Percentiles rank a stretch among this genome's conserved stretches.
Evolutionary conservation across 257 asterid genomes (phyloP).

Genomic region (Gentiana straminea): DNA sequence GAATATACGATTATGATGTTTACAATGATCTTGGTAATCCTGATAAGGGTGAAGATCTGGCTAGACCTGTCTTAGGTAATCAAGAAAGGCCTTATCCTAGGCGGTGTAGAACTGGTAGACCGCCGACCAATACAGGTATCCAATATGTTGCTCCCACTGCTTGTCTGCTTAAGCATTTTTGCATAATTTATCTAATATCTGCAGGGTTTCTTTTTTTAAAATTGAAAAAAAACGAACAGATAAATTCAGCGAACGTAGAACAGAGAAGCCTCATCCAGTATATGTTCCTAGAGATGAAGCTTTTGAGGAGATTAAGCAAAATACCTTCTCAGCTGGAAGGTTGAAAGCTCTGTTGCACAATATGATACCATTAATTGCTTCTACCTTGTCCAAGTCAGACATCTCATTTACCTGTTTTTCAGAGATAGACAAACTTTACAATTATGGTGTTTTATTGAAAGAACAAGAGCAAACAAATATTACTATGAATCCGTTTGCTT

Average conservation of each 20-base stretch:
- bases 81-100: constrained; percentile 85
- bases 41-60: constrained; percentile 48
- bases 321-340: constrained; percentile 70
- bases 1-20: constrained; percentile 70
- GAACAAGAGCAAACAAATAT: constrained; percentile 24
- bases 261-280: constrained; percentile 79
- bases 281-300: constrained; percentile 90
- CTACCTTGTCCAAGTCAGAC: constrained; percentile 62
- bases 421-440: constrained; percentile 67
- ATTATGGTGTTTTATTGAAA: constrained; percentile 39
- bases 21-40: constrained; percentile 90
- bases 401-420: constrained; percentile 69
- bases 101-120: constrained; percentile 83
- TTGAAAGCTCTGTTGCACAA: constrained; percentile 77
- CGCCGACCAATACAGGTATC: constrained; percentile 47
- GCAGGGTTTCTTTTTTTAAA: not conserved
- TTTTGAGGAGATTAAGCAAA: constrained; percentile 77
- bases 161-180: not conserved
- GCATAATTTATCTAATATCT: not conserved
- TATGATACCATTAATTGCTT: constrained; percentile 58
- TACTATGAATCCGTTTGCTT: constrained; percentile 15
- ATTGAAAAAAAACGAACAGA: constrained; percentile 29
- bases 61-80: constrained; percentile 50
- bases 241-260: constrained; percentile 44
- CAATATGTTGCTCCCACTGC: not conserved